Percentiles rank a stretch among this genome's conserved stretches.
Evolutionary conservation across 768 basidiomycete genomes (phyloP).

Genomic region (Boletus coccyginus): DNA sequence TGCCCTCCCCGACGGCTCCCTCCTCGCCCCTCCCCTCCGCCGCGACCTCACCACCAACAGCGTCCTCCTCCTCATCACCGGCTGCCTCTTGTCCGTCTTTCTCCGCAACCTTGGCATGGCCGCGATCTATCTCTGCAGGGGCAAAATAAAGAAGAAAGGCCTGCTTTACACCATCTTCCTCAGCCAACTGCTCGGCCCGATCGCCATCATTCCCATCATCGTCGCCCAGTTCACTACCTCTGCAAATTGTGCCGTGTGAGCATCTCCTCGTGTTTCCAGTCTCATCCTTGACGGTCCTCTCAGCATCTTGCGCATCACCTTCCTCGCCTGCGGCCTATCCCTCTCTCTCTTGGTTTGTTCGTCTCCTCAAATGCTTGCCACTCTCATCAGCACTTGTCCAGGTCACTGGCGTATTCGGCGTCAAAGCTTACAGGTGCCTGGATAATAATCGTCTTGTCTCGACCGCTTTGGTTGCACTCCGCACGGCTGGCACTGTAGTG

Average conservation of each 20-base stretch:
- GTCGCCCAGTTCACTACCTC: slow-evolving; percentile 42
- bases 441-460: slow-evolving; percentile 57
- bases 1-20: slow-evolving; percentile 1
- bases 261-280: not conserved
- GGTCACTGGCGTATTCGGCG: slow-evolving; percentile 62
- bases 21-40: not conserved
- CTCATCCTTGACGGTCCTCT: too few relatives aligned
- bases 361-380: too few relatives aligned
- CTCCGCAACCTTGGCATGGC: slow-evolving; percentile 15
- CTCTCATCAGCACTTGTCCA: slow-evolving; percentile 19
- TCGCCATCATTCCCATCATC: slow-evolving; percentile 43
- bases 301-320: slow-evolving; percentile 38
- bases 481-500: slow-evolving; percentile 40
- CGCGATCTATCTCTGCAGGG: slow-evolving; percentile 49
- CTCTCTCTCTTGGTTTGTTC: slow-evolving; percentile 40
- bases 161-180: slow-evolving; percentile 44
- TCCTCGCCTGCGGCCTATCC: slow-evolving; percentile 26
- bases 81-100: slow-evolving; percentile 2
- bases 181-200: slow-evolving; percentile 40
- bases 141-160: slow-evolving; percentile 54
- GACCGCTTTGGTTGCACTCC: slow-evolving; percentile 40
- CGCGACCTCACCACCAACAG: not conserved
- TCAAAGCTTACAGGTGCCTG: slow-evolving; percentile 66
- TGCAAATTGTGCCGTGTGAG: not conserved
- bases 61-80: not conserved